Evolutionary conservation across 306 rosid genomes (phyloP).

Genomic region (Hippophae rhamnoides): DNA sequence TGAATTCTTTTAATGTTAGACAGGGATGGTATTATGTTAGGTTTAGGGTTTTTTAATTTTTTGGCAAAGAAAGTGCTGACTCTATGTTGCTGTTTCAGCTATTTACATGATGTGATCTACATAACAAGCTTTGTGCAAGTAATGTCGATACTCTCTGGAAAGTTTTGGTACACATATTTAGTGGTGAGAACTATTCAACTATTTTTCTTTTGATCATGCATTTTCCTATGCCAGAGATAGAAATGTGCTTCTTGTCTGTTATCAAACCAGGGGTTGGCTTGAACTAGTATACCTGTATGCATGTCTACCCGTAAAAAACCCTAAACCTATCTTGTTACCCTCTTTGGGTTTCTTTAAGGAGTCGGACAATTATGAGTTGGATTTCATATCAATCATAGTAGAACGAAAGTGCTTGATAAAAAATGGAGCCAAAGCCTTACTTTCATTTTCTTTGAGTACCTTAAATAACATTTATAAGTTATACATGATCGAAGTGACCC

Average conservation of each 20-base stretch:
- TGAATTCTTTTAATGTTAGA: background rate
- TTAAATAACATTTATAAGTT: too few relatives aligned
- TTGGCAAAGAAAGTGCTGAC: constrained; percentile 9
- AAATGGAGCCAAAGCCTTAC: too few relatives aligned
- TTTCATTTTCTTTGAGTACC: too few relatives aligned
- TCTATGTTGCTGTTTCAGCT: constrained; percentile 34
- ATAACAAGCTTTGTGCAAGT: constrained; percentile 93
- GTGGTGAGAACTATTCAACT: constrained; percentile 45
- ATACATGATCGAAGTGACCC: too few relatives aligned
- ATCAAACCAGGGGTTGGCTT: background rate
- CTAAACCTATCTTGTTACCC: too few relatives aligned
- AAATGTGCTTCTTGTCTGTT: background rate
- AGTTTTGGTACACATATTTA: constrained; percentile 76
- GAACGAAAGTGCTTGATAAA: too few relatives aligned
- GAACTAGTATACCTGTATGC: too few relatives aligned
- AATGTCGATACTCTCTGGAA: constrained; percentile 81
- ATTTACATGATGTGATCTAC: constrained; percentile 80
- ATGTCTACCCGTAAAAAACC: too few relatives aligned
- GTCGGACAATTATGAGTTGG: too few relatives aligned
- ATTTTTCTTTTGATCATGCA: constrained; percentile 10
- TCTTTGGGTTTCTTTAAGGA: too few relatives aligned
- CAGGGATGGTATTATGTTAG: background rate
- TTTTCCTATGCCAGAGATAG: background rate
- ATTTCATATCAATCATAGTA: too few relatives aligned
- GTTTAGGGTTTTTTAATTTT: background rate